Conservation (phyloP, 2,329 filamentous ascomycete genomes). For the Metarhizium humberi region DNA sequence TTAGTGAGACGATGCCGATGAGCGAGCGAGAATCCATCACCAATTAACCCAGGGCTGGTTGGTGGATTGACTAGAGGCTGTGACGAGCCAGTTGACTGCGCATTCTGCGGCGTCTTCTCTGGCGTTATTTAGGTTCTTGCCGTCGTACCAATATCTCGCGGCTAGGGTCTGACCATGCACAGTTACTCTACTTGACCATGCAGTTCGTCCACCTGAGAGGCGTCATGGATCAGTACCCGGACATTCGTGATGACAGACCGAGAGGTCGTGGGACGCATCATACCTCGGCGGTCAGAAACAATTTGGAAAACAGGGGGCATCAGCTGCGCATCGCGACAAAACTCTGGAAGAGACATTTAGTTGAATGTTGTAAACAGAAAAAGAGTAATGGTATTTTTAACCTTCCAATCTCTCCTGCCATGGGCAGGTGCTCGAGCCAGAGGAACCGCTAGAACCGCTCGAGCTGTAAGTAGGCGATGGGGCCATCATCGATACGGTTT, state of each 20-base stretch:
- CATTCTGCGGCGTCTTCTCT: slow-evolving; percentile 86
- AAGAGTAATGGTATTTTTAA: slow-evolving; percentile 16
- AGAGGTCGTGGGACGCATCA: slow-evolving; percentile 11
- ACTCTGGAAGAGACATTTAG: slow-evolving; percentile 30
- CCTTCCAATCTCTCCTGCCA: slow-evolving; percentile 52
- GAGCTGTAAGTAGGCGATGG: slow-evolving; percentile 16
- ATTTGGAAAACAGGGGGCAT: slow-evolving; percentile 55
- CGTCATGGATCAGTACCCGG: background rate
- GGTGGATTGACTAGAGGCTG: slow-evolving; percentile 20
- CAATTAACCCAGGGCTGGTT: slow-evolving; percentile 16
- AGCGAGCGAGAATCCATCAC: background rate
- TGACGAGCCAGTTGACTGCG: slow-evolving; percentile 51
- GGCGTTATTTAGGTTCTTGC: slow-evolving; percentile 77
- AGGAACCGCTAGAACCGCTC: slow-evolving; percentile 13
- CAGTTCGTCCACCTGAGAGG: slow-evolving; percentile 68
- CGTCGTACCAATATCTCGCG: slow-evolving; percentile 90
- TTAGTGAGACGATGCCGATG: background rate
- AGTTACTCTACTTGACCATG: slow-evolving; percentile 78
- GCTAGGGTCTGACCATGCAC: slow-evolving; percentile 54
- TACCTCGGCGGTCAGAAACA: slow-evolving; percentile 68
- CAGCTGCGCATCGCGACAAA: slow-evolving; percentile 46
- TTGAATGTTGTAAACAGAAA: background rate
- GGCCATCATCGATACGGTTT: slow-evolving; percentile 10
- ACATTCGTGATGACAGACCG: background rate
- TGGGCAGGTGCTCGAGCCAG: slow-evolving; percentile 13